Evolutionary conservation across 169 alveolate species (phyloP), one percentile per base, ranked within the genome.

Genomic region (Plasmodium chabaudi): DNA sequence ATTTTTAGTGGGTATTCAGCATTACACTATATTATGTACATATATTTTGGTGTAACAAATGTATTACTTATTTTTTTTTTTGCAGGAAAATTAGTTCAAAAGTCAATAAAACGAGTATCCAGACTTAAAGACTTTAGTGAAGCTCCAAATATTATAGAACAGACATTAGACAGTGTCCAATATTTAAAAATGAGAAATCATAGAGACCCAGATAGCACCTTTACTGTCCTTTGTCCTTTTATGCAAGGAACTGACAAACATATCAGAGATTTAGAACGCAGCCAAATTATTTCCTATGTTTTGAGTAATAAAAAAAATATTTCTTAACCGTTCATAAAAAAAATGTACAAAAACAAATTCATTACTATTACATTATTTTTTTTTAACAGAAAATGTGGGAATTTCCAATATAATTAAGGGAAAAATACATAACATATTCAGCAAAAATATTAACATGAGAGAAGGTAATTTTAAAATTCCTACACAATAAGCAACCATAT

Each of bases 221-320:
- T 67, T 12, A 75, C 64, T 19, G 51, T 75, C 10, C n/a, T 75
- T 9, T 75, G 88, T 49, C 88, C 88, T 12, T 75, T 75, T 39
- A 75, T 75, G 88, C 77, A 75, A 49, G 88, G 57, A 25, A 75
- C 61, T 55, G 88, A 75, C 49, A 75, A 75, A 19, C 39, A 60
- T 2, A 75, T 75, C 10, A 47, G 72, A 7, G 88, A 75, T 13
- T 51, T 75, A 34, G 88, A 75, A 15, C 49, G 88, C 17, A 63
- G 21, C 1, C 88, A 75, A 61, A 75, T 75, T 34, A 21, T 68
- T 4, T 27, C 19, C 59, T 75, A 47, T 23, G 77, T 75, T 9
- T 64, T 23, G 21, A 75, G 88, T 75, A 75, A 75, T 46, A 7
- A 27, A 44, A 56, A 42, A 72, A 46, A 63, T 3, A 9, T 34